These are phyloP conservation scores for Selaginella tamariscina DNA, from an alignment of 75 land plant genomes.

Conservation along the genomic window DNA sequence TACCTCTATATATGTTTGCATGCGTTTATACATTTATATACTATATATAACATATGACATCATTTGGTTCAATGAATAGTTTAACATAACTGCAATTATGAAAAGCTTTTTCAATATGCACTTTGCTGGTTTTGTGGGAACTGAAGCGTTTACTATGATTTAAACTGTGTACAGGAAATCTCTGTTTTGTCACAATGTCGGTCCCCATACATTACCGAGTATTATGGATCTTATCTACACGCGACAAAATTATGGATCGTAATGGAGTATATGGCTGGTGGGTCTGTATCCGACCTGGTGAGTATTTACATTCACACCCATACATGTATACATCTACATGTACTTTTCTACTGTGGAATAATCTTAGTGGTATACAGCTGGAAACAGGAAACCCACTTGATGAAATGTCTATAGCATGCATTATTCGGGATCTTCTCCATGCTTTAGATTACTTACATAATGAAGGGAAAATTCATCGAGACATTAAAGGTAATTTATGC, in stretches of 20 bases:
- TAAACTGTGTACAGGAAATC: conserved; percentile 75
- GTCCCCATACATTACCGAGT: conserved; percentile 91
- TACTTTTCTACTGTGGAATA: conserved; percentile 9
- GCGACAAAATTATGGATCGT: conserved; percentile 89
- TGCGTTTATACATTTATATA: background rate
- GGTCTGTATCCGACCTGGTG: conserved; percentile 97
- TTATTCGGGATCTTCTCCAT: conserved; percentile 79
- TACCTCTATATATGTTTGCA: background rate
- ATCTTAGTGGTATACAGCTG: conserved; percentile 33
- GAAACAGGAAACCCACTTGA: conserved; percentile 87
- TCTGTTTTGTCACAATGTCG: conserved; percentile 92
- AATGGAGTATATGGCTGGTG: conserved; percentile 99
- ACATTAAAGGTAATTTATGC: conserved; percentile 68
- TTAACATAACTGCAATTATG: too few relatives aligned
- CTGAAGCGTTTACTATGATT: background rate
- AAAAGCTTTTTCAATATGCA: too few relatives aligned
- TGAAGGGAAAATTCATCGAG: conserved; percentile 96
- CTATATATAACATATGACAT: background rate
- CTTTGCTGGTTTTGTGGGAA: background rate
- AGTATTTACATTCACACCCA: conserved; percentile 15
- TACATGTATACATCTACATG: background rate
- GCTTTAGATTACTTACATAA: conserved; percentile 86
- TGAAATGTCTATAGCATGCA: conserved; percentile 93
- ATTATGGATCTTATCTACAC: conserved; percentile 88
- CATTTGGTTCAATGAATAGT: conserved; percentile 7